Evolutionary conservation across 768 basidiomycete genomes (phyloP).

Genomic region (Tubosaeta brunneosetosa): DNA sequence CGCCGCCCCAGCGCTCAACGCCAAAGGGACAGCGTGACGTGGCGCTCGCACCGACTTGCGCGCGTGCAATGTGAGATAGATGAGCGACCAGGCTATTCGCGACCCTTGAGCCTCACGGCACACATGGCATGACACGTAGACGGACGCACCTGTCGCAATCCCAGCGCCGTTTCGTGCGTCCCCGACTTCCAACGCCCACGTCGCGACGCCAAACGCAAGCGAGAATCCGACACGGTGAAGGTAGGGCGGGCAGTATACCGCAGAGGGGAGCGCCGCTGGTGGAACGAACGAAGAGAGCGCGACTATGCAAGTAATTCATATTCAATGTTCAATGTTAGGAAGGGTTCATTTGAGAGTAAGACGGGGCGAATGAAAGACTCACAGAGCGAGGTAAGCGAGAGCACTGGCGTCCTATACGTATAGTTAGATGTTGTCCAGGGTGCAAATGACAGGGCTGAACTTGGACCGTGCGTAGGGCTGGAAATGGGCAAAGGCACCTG

Average conservation of each 20-base stretch:
- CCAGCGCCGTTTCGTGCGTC: slow-evolving; percentile 43
- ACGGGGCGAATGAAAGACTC: slow-evolving; percentile 7
- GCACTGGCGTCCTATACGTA: slow-evolving; percentile 24
- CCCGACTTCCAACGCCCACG: slow-evolving; percentile 38
- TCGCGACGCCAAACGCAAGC: slow-evolving; percentile 40
- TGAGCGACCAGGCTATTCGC: slow-evolving; percentile 42
- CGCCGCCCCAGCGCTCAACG: slow-evolving; percentile 28
- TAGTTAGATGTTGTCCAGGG: slow-evolving; percentile 14
- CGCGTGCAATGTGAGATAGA: slow-evolving; percentile 39
- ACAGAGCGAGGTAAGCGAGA: slow-evolving; percentile 34
- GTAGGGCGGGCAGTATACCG: slow-evolving; percentile 37
- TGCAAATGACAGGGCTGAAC: slow-evolving; percentile 21
- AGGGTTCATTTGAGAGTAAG: not conserved
- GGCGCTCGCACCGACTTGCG: slow-evolving; percentile 31
- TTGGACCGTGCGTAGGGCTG: slow-evolving; percentile 30
- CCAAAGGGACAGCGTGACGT: slow-evolving; percentile 31
- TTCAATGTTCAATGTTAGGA: not conserved
- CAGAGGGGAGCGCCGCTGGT: slow-evolving; percentile 26
- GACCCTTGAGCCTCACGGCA: not conserved
- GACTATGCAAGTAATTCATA: slow-evolving; percentile 24
- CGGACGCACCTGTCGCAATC: slow-evolving; percentile 31
- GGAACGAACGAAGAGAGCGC: slow-evolving; percentile 34
- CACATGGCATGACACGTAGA: not conserved
- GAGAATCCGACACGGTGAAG: slow-evolving; percentile 42
- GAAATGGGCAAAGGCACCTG: slow-evolving; percentile 20